Conservation (phyloP, 2,329 filamentous ascomycete species). For the Cytospora leucostoma region DNA sequence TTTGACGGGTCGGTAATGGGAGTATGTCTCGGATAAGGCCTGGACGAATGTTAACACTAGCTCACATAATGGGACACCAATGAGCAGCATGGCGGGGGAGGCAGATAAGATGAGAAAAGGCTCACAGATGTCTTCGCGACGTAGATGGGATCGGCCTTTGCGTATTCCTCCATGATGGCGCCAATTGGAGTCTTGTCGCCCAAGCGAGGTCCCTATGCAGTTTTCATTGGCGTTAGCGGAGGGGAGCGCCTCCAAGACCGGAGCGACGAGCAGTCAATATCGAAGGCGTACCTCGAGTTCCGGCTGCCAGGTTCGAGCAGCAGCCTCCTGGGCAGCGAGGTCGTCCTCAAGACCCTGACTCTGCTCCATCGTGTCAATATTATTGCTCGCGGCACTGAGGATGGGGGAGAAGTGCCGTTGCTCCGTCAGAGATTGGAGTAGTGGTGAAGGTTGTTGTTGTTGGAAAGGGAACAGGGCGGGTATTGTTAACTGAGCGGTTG, state of each 20-base stretch:
- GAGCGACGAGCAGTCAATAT: not conserved
- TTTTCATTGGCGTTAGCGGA: constrained; percentile 25
- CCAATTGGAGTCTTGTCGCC: constrained; percentile 76
- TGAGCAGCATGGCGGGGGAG: not conserved
- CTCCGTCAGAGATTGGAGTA: constrained; percentile 12
- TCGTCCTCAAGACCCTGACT: constrained; percentile 40
- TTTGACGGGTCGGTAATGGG: constrained; percentile 82
- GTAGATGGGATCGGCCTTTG: constrained; percentile 81
- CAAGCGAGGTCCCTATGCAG: constrained; percentile 73
- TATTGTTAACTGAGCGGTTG: constrained; percentile 20
- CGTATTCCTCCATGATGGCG: constrained; percentile 81
- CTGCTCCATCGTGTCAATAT: constrained; percentile 42
- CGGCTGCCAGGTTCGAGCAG: constrained; percentile 61
- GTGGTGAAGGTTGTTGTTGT: constrained; percentile 27
- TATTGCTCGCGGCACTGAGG: constrained; percentile 18
- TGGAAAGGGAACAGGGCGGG: constrained; percentile 17
- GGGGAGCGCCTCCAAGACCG: constrained; percentile 30
- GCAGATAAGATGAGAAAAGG: constrained; percentile 29
- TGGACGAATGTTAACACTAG: constrained; percentile 40
- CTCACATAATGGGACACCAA: not conserved
- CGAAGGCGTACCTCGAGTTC: constrained; percentile 50
- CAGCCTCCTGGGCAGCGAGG: constrained; percentile 60
- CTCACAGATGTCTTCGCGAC: constrained; percentile 84
- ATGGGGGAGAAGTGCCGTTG: constrained; percentile 8
- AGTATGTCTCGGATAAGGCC: constrained; percentile 81